Percentiles rank a stretch among this genome's conserved stretches.
Conservation (phyloP, 495 filamentous ascomycete genomes). For the Aspergillus sparsus region DNA sequence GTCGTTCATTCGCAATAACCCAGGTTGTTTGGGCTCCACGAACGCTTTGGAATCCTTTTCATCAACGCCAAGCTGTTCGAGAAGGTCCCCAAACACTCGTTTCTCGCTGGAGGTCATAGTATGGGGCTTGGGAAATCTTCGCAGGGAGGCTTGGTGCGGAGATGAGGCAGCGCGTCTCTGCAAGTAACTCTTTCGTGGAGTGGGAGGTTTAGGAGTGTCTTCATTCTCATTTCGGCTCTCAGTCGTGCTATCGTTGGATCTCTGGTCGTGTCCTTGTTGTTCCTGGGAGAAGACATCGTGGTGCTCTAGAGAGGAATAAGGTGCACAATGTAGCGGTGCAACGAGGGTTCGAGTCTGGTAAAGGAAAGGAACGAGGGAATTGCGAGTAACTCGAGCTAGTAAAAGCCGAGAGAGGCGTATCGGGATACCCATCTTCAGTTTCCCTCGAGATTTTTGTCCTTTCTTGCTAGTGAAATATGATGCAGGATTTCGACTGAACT, state of each 20-base stretch:
- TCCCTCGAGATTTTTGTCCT: not conserved
- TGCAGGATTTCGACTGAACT: not conserved
- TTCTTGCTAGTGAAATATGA: not conserved
- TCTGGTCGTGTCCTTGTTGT: not conserved
- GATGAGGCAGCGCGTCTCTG: not conserved
- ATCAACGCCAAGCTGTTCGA: conserved; percentile 27
- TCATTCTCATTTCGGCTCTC: not conserved
- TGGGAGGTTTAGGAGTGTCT: not conserved
- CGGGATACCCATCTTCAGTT: conserved; percentile 13
- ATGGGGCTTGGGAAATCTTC: not conserved
- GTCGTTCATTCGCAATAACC: conserved; percentile 5
- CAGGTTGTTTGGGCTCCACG: not conserved
- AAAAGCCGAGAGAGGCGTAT: conserved; percentile 25
- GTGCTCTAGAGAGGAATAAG: conserved; percentile 11
- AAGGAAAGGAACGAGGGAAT: conserved; percentile 59
- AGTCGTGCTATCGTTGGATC: not conserved
- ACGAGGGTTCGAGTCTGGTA: conserved; percentile 69
- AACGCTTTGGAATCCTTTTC: conserved; percentile 6
- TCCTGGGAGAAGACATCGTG: conserved; percentile 14
- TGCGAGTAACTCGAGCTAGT: conserved; percentile 26
- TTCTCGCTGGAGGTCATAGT: conserved; percentile 33
- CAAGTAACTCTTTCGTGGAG: not conserved
- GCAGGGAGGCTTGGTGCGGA: not conserved
- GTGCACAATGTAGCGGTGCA: conserved; percentile 18
- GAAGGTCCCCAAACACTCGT: conserved; percentile 29